A percentile compares a stretch with the other conserved stretches of the same genome.
phyloP scores from a whole-genome alignment of 108 stramenopile species.

The Fistulifera pelliculosa region DNA sequence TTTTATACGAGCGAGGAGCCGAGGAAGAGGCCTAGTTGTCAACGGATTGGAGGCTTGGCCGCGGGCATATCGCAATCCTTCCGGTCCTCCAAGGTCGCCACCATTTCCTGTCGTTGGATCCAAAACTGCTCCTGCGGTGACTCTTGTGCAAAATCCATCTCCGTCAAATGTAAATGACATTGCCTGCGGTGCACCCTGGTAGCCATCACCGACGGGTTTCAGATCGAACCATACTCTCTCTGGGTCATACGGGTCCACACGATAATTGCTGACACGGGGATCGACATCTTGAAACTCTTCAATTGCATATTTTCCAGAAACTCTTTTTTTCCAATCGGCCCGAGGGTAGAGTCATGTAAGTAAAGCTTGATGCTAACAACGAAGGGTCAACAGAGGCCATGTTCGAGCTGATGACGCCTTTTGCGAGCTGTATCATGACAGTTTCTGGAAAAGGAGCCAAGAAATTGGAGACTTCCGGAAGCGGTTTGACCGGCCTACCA shows the following conservation, averaged over 20 bases:
- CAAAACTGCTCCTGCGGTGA: conserved; percentile 43
- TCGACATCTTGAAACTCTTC: conserved; percentile 31
- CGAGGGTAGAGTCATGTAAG: conserved; percentile 25
- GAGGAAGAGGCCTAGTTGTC: conserved; percentile 25
- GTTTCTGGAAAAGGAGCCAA: conserved; percentile 49
- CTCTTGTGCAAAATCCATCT: conserved; percentile 50
- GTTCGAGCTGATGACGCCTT: conserved; percentile 33
- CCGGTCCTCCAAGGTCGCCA: conserved; percentile 45
- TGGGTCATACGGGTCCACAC: conserved; percentile 60
- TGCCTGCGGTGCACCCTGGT: conserved; percentile 41
- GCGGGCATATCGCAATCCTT: conserved; percentile 49
- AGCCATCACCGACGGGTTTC: conserved; percentile 19
- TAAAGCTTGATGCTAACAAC: conserved; percentile 28
- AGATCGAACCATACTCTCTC: conserved; percentile 58
- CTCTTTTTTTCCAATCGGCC: conserved; percentile 25
- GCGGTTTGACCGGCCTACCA: conserved; percentile 14
- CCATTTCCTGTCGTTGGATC: conserved; percentile 53
- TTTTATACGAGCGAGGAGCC: conserved; percentile 24
- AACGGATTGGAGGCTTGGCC: conserved; percentile 19
- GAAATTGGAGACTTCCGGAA: conserved; percentile 19
- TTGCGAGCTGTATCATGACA: conserved; percentile 55
- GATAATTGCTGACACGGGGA: conserved; percentile 41
- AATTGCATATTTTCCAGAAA: conserved; percentile 23
- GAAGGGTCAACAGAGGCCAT: conserved; percentile 35
- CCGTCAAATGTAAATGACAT: conserved; percentile 57